Conservation (phyloP, 495 filamentous ascomycete species). For the Talaromyces trachyspermus region DNA sequence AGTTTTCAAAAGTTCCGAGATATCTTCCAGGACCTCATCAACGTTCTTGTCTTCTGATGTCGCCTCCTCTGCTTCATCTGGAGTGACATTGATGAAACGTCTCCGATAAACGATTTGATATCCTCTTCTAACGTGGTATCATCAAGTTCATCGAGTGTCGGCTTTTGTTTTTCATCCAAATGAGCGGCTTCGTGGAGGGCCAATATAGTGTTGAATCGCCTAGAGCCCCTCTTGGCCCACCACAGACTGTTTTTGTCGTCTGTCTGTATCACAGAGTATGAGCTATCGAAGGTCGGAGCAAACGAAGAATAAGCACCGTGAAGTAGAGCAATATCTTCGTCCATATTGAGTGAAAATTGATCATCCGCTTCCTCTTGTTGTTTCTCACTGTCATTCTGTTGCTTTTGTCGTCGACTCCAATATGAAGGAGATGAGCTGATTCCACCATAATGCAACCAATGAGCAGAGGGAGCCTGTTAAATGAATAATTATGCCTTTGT, state of each 20-base stretch:
- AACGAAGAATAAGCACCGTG: constrained; percentile 82
- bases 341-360: constrained; percentile 12
- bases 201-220: constrained; percentile 46
- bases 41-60: constrained; percentile 50
- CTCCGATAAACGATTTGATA: constrained; percentile 39
- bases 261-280: constrained; percentile 61
- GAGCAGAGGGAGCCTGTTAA: constrained; percentile 32
- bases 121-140: constrained; percentile 42
- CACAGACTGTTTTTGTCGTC: constrained; percentile 70
- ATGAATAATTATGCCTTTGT: constrained; percentile 33
- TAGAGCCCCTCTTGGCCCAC: constrained; percentile 73
- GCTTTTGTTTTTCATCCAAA: constrained; percentile 37
- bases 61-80: constrained; percentile 38
- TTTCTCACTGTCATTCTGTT: constrained; percentile 15
- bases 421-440: constrained; percentile 34
- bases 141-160: constrained; percentile 39
- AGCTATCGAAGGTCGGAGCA: constrained; percentile 75
- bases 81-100: constrained; percentile 24
- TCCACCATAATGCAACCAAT: constrained; percentile 40
- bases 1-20: constrained; percentile 78
- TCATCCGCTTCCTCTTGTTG: background rate
- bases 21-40: constrained; percentile 67
- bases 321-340: constrained; percentile 51
- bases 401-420: constrained; percentile 36
- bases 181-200: constrained; percentile 14